Base-by-base conservation (phyloP, 306 rosid genomes). In the Cajanus cajan region DNA sequence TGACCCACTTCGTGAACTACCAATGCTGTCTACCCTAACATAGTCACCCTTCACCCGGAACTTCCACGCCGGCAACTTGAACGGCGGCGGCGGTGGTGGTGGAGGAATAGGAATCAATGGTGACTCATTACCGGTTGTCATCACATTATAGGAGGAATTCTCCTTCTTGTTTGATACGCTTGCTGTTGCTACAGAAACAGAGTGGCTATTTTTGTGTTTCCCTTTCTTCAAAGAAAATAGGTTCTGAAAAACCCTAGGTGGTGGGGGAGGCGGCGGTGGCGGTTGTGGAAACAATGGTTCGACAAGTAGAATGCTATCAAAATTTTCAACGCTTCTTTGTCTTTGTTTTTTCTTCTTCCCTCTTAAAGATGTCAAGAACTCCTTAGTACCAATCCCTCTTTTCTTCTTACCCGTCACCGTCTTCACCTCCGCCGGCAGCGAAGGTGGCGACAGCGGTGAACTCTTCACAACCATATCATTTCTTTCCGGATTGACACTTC, bases 291-390 rank as follows among this genome's bases (percentile, higher is more conserved):
- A 4, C 59, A 67, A 6, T 11, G 74, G 37, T 33, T 82, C 79
- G 11, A 86, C 77, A 25, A 50, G 73, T 6, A 85, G 58, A 47
- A 88, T 10, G 47, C 63, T 51, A 0, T 91, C 97, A 34, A 88
- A 87, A 71, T 85, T 88, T 66, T 91, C 98, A 39, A 87, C 73
- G 59, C 95, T 91, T 67, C 50, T 88, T 19, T 90, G 90, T 67
- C 98, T 90, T 25, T 85, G 97, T 74, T 89, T 90, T 88, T 91
- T 90, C 86, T 83, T 93, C 88, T 79, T 93, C 59, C 88, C 74
- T 68, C 75, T 81, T 4, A 82, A 72, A 13, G 91, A 76, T 14
- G 64, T 83, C 76, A 88, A 82, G 48, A 93, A 87, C 31, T 87
- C 93, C 71, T 88, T 93, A 2, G 92, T 82, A 9, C 88, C 80